Percentiles rank a stretch among this genome's conserved stretches.
Evolutionary conservation across 768 basidiomycete genomes (phyloP).

Genomic region (Pulveroboletus sp.): DNA sequence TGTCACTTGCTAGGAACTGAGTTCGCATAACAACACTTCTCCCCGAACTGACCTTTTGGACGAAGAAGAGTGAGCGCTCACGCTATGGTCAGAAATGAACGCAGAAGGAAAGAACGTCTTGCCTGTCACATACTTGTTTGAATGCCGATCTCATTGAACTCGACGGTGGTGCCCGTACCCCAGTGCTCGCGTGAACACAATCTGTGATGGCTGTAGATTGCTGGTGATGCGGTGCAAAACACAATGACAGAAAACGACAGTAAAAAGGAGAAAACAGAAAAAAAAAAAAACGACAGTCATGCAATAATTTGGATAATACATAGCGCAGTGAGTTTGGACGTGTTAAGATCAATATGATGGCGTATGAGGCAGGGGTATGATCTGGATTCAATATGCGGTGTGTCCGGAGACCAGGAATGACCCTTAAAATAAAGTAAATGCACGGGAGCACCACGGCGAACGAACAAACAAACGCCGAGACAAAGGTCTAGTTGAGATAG

Average conservation of each 20-base stretch:
- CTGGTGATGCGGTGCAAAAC: slow-evolving; percentile 8
- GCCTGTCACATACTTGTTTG: background rate
- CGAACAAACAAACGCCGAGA: background rate
- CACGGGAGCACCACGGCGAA: background rate
- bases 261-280: background rate
- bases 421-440: background rate
- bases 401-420: slow-evolving; percentile 4
- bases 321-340: slow-evolving; percentile 24
- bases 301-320: slow-evolving; percentile 29
- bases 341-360: slow-evolving; percentile 1
- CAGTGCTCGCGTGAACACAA: background rate
- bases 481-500: slow-evolving; percentile 75
- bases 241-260: background rate
- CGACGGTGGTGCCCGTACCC: too few species aligned
- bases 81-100: background rate
- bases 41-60: background rate
- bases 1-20: background rate
- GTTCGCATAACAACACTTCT: background rate
- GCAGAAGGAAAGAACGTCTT: background rate
- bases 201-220: slow-evolving; percentile 14
- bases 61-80: background rate
- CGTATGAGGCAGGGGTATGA: slow-evolving; percentile 20
- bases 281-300: slow-evolving; percentile 4
- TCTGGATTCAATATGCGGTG: slow-evolving; percentile 8
- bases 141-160: background rate